Evolutionary conservation across 768 basidiomycete species (phyloP).

Genomic region (Suillus paluster): DNA sequence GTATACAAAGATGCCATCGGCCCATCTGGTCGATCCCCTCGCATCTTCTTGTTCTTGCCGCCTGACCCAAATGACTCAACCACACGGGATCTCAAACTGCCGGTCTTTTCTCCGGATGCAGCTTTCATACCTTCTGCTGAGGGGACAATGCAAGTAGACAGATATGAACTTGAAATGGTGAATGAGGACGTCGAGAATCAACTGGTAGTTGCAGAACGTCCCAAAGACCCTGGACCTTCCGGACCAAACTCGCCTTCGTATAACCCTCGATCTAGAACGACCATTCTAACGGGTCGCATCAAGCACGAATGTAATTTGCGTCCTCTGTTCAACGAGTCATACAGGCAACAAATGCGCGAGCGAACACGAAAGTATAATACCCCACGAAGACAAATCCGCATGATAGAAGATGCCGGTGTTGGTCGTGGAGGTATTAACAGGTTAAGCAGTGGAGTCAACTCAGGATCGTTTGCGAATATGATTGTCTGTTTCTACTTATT

Average conservation of each 20-base stretch:
- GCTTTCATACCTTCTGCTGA: constrained; percentile 34
- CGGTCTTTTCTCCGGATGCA: constrained; percentile 32
- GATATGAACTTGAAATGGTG: constrained; percentile 89
- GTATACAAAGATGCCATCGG: constrained; percentile 63
- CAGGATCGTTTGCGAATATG: constrained; percentile 63
- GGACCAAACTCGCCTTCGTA: constrained; percentile 42
- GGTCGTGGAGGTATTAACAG: constrained; percentile 74
- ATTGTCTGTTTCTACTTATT: constrained; percentile 52
- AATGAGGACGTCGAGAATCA: constrained; percentile 86
- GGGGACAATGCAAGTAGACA: constrained; percentile 48
- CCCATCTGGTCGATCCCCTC: constrained; percentile 51
- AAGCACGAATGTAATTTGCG: constrained; percentile 81
- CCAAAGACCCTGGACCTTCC: constrained; percentile 60
- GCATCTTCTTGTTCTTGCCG: constrained; percentile 71
- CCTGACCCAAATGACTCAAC: constrained; percentile 54
- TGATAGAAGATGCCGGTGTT: constrained; percentile 74
- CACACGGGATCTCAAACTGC: constrained; percentile 26
- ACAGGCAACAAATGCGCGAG: constrained; percentile 74
- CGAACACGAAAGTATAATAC: constrained; percentile 69
- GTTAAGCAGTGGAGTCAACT: constrained; percentile 75
- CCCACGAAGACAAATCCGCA: constrained; percentile 66
- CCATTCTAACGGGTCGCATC: constrained; percentile 77
- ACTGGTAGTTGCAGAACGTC: constrained; percentile 82
- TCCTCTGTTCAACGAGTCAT: constrained; percentile 68
- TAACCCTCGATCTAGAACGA: constrained; percentile 71